phyloP scores from a whole-genome alignment of 495 filamentous ascomycete genomes.

The Peziza echinospora region DNA sequence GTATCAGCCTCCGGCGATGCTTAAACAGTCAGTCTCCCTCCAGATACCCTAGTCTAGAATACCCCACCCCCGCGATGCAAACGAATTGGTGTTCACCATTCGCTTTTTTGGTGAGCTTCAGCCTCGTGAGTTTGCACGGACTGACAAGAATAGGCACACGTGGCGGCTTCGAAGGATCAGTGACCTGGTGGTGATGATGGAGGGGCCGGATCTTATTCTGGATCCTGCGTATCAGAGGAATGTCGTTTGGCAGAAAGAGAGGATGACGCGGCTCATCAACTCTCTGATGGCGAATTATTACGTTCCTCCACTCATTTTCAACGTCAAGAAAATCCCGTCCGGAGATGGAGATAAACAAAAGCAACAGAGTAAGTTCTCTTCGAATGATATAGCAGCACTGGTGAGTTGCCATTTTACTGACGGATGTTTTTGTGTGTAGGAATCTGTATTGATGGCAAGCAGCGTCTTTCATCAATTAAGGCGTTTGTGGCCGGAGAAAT shows the following conservation, averaged over 20 bases:
- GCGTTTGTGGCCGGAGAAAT: constrained; percentile 27
- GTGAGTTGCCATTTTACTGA: background rate
- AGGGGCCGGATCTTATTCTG: constrained; percentile 20
- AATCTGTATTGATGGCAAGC: constrained; percentile 30
- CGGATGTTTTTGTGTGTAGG: background rate
- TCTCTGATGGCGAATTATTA: constrained; percentile 29
- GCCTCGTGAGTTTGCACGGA: too few species aligned
- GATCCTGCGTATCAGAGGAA: constrained; percentile 30
- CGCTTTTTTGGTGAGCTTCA: too few species aligned
- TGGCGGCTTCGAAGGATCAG: background rate
- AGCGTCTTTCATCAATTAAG: constrained; percentile 26
- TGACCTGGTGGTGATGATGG: constrained; percentile 17
- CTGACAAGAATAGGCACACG: too few species aligned
- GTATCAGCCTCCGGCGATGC: too few species aligned
- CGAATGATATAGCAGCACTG: too few species aligned
- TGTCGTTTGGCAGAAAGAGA: constrained; percentile 25
- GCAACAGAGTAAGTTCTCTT: too few species aligned
- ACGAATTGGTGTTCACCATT: too few species aligned
- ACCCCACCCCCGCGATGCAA: too few species aligned
- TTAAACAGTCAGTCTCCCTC: too few species aligned
- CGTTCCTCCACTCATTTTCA: constrained; percentile 31
- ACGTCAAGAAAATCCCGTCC: constrained; percentile 16
- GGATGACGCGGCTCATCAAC: constrained; percentile 22
- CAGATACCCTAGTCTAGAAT: too few species aligned
- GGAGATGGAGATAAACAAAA: too few species aligned